Conservation (phyloP, 2,329 filamentous ascomycete genomes). For the Colletotrichum incanum region DNA sequence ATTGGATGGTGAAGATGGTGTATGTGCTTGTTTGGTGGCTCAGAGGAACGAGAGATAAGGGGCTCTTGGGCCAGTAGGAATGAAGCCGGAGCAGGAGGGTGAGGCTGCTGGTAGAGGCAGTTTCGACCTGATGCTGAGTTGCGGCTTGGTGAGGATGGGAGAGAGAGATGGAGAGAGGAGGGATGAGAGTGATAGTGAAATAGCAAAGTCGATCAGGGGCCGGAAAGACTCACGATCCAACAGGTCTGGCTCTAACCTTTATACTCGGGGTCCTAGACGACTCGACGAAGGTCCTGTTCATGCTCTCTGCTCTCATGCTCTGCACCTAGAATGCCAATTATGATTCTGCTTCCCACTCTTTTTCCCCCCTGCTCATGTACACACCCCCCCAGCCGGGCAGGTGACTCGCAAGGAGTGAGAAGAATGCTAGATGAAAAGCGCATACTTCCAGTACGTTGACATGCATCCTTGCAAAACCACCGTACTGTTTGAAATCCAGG, state of each 20-base stretch:
- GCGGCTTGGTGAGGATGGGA: conserved; percentile 11
- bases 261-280: conserved; percentile 22
- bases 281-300: conserved; percentile 22
- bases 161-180: background rate
- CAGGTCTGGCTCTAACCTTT: conserved; percentile 29
- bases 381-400: conserved; percentile 22
- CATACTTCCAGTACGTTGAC: conserved; percentile 34
- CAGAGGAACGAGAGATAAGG: conserved; percentile 13
- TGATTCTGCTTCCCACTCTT: conserved; percentile 17
- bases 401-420: conserved; percentile 31
- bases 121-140: conserved; percentile 1
- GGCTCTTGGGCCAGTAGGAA: background rate
- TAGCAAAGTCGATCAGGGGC: conserved; percentile 30
- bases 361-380: background rate
- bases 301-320: conserved; percentile 3
- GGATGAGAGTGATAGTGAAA: conserved; percentile 13
- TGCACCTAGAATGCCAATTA: background rate
- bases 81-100: conserved; percentile 17
- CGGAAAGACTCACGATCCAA: conserved; percentile 31
- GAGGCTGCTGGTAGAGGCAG: conserved; percentile 9
- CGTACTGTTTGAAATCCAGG: background rate
- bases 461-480: conserved; percentile 37
- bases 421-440: conserved; percentile 16
- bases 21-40: background rate
- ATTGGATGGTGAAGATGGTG: background rate